Base-by-base conservation (phyloP, 129 eudicot species). In the Centella asiatica region DNA sequence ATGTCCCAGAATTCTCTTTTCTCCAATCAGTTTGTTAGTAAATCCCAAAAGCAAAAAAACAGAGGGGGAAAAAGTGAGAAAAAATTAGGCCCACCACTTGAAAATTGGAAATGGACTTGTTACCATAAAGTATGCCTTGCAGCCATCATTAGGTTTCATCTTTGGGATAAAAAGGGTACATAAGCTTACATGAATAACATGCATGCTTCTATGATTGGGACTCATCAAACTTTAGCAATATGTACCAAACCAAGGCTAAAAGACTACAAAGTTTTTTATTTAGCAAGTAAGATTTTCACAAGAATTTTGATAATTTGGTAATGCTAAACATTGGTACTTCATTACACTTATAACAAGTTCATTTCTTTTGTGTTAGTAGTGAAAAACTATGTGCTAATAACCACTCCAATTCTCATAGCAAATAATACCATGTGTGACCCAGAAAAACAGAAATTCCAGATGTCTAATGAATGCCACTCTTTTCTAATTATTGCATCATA, bases 101-200 rank as follows among this genome's bases (percentile, higher is more conserved):
- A 36, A 53, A 53, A 32, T 58, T 58, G 13, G 59, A 65, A 62
- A 34, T 64, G 60, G 61, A 26, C 68, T 46, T 29, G 25, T 2
- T 44, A 64, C 57, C 28, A 50, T 23, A 65, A 65, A 39, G 50
- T 48, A 22, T 65, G 24, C 44, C 33, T 33, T 13, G 54, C 57
- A 49, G 33, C 57, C 60, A 65, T 65, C 50, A 51, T 65, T 65
- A 50, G 59, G 60, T 65, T 65, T 34, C 20, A 32, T 28, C 17
- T 48, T 49, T 34, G 12, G 49, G 47, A 40, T 58, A 4, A 34
- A 44, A 65, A 7, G 47, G 1, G 59, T 36, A 31, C 44, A 44
- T 20, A 44, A 4, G 28, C 6, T 8, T 34, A 25, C 34, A 5
- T 25, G 25, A 44, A 28, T 2, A 12, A 14, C 49, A 24, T 25